Evolutionary conservation across 305 asterid genomes (phyloP), one percentile per base, ranked within the genome.

Genomic region (Fraxinus velutina): DNA sequence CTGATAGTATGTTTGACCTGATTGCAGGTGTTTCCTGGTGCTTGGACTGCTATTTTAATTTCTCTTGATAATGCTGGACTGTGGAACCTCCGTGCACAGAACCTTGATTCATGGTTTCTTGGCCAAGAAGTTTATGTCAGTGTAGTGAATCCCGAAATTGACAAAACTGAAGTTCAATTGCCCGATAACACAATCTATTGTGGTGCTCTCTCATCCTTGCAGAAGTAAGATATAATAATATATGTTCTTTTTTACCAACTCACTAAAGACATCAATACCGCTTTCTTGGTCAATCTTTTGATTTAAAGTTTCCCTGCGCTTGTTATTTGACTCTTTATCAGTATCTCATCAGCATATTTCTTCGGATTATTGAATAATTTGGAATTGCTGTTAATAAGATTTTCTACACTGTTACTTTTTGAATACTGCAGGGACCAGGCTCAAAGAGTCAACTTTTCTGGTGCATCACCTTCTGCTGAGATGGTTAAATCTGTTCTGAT

Each of bases 21-120:
- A 47, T 77, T 62, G 75, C 88, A 94, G 98, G 98, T 94, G 71
- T 93, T 91, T 87, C 97, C 98, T 36, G 96, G 94, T 44, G 98
- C 98, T 74, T 94, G 98, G 98, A 90, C 97, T 47, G 98, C 98
- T 60, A 87, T 93, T 79, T 85, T 94, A 84, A 91, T 94, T 76
- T 90, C 89, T 72, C 91, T 94, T 4, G 98, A 94, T 86, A 94
- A 92, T 87, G 87, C 91, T 47, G 98, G 98, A 32, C 89, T 94
- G 78, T 94, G 98, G 98, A 94, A 94, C 87, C 93, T 94, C 36
- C 97, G 97, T 37, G 83, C 96, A 13, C 97, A 94, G 87, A 92
- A 94, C 85, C 98, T 94, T n/a, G 98, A 94, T 79, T 91, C 98
- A 15, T 92, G 98, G 98, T 93, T 92, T 81, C 97, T 92, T 78